Percentiles rank a stretch among this genome's conserved stretches.
Evolutionary conservation across 139 green algal genomes (phyloP).

Genomic region (Volvox africanus): DNA sequence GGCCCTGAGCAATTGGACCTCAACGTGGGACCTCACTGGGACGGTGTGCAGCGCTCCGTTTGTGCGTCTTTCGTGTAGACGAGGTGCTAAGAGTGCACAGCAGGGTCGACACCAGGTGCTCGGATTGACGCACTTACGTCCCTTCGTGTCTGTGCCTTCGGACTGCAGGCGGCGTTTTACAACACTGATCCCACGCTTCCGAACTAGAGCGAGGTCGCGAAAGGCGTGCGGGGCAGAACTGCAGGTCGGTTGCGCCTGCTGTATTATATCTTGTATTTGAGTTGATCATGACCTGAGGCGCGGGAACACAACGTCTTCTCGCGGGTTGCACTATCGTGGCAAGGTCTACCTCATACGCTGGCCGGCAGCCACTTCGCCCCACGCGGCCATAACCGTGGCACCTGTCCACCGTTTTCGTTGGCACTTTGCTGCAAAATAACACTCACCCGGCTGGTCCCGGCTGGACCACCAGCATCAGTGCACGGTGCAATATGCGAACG

Average conservation of each 20-base stretch:
- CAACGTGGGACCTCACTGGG: background rate
- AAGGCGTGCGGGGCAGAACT: slow-evolving; percentile 20
- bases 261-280: too few relatives aligned
- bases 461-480: background rate
- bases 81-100: background rate
- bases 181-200: slow-evolving; percentile 38
- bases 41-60: background rate
- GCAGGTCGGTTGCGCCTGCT: background rate
- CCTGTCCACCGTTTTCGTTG: background rate
- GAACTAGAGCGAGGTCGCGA: slow-evolving; percentile 49
- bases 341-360: too few relatives aligned
- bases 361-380: too few relatives aligned
- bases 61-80: background rate
- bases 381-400: too few relatives aligned
- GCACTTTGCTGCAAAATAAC: background rate
- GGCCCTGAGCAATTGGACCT: background rate
- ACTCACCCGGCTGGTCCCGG: background rate
- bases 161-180: slow-evolving; percentile 45
- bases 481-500: background rate
- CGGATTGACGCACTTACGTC: background rate
- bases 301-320: too few relatives aligned
- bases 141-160: background rate
- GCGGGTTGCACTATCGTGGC: too few relatives aligned
- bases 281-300: too few relatives aligned
- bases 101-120: background rate